Conservation (phyloP, 768 basidiomycete genomes). For the Auricularia sp. region DNA sequence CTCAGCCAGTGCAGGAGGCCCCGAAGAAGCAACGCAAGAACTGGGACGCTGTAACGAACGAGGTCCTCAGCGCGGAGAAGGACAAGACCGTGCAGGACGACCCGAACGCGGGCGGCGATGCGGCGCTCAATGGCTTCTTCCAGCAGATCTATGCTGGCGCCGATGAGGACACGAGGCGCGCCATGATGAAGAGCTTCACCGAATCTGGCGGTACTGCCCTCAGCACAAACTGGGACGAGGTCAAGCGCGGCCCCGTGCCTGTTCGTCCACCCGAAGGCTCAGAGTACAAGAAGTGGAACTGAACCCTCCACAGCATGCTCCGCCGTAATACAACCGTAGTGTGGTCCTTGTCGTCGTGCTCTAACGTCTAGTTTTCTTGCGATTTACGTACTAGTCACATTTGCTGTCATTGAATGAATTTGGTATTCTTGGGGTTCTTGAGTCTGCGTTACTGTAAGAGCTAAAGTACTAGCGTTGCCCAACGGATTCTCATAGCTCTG, state of each 20-base stretch:
- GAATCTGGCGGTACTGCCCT: slow-evolving; percentile 94
- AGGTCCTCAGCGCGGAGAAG: slow-evolving; percentile 59
- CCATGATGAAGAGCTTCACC: slow-evolving; percentile 96
- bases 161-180: slow-evolving; percentile 82
- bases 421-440: too few species aligned
- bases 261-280: slow-evolving; percentile 78
- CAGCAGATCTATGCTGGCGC: slow-evolving; percentile 85
- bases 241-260: slow-evolving; percentile 56
- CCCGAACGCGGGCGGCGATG: slow-evolving; percentile 85
- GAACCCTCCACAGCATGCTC: not conserved
- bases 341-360: too few species aligned
- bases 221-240: slow-evolving; percentile 93
- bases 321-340: not conserved
- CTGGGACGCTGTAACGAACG: slow-evolving; percentile 77
- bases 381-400: too few species aligned
- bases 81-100: slow-evolving; percentile 63
- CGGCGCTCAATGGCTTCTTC: slow-evolving; percentile 79
- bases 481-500: too few species aligned
- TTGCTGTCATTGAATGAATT: too few species aligned
- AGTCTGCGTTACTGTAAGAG: too few species aligned
- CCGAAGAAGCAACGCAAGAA: slow-evolving; percentile 51
- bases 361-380: too few species aligned
- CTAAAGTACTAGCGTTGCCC: too few species aligned
- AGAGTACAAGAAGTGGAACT: slow-evolving; percentile 70
- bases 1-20: slow-evolving; percentile 22